Base-by-base conservation (phyloP, 2,329 filamentous ascomycete species). In the Sarocladium brachiariae region DNA sequence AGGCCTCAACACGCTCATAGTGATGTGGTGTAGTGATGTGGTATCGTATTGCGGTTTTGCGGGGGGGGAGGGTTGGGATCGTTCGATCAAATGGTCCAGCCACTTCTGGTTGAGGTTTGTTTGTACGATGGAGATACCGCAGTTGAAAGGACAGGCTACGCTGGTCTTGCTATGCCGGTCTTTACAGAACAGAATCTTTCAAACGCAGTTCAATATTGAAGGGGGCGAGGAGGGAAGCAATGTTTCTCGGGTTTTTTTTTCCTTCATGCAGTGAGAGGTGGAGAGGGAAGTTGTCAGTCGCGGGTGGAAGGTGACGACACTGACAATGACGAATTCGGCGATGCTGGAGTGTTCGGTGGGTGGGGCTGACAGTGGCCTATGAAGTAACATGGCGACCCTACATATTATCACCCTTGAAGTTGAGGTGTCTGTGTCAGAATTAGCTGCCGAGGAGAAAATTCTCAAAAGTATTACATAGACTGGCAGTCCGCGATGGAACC, bases 1-100 rank as follows among this genome's bases (percentile, higher is more conserved):
- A 34, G 76, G 76, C 54, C 78, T 70, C 52, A 68, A 62, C 48
- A 67, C 63, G 61, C 63, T 73, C 76, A 79, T 80, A 51, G 56
- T 38, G 33, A 53, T 31, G 21, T 25, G 23, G 8, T n/a, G 33
- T n/a, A 8, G 23, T 25, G 19, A 24, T 21, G 27, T 37, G 5
- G n/a, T n/a, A n/a, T n/a, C n/a, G n/a, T n/a, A n/a, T n/a, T n/a
- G n/a, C n/a, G n/a, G n/a, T n/a, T n/a, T n/a, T n/a, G n/a, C n/a
- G n/a, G n/a, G n/a, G 43, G 16, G 27, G 46, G 21, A 35, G 21
- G 16, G 8, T 37, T 2, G 21, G 39, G 23, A 27, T 43, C n/a
- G 39, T 27, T 43, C 39, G 39, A 43, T 43, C n/a, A n/a, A 8
- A 39, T 19, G 7, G 21, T n/a, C 27, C 35, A 19, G 35, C 35